Evolutionary conservation across 768 basidiomycete genomes (phyloP).

Genomic region (Lactifluus piperatus): DNA sequence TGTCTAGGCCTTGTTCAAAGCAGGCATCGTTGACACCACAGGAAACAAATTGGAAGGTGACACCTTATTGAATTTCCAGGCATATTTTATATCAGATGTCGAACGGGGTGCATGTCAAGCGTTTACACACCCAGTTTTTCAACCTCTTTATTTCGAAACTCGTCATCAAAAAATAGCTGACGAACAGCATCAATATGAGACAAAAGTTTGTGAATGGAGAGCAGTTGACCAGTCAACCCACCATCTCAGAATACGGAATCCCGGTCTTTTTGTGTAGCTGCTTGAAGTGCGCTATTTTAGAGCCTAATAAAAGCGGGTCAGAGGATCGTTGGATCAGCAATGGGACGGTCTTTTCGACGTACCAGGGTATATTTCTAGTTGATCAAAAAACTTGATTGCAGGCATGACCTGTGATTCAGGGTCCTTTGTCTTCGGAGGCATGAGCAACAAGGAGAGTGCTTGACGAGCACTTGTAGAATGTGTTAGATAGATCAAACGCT

Average conservation of each 20-base stretch:
- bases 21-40: conserved; percentile 49
- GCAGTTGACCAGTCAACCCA: conserved; percentile 22
- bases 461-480: conserved; percentile 50
- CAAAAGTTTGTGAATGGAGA: too few species aligned
- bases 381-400: conserved; percentile 57
- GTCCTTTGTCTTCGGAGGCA: conserved; percentile 35
- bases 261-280: conserved; percentile 52
- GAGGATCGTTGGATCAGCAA: neutral
- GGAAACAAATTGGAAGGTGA: conserved; percentile 70
- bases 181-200: neutral
- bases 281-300: conserved; percentile 46
- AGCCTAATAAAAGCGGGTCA: conserved; percentile 36
- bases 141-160: conserved; percentile 9
- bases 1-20: conserved; percentile 61
- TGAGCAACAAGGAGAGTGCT: conserved; percentile 55
- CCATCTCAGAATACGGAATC: conserved; percentile 77
- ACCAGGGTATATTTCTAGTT: conserved; percentile 71
- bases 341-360: conserved; percentile 22
- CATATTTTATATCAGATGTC: neutral
- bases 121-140: conserved; percentile 34
- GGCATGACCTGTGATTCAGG: conserved; percentile 29
- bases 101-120: neutral
- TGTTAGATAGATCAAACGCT: neutral
- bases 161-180: conserved; percentile 13
- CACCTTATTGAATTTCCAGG: conserved; percentile 37